A percentile compares a stretch with the other conserved stretches of the same genome.
phyloP scores from a whole-genome alignment of 2,329 filamentous ascomycete species.

The Ascochyta viciae-villosae region DNA sequence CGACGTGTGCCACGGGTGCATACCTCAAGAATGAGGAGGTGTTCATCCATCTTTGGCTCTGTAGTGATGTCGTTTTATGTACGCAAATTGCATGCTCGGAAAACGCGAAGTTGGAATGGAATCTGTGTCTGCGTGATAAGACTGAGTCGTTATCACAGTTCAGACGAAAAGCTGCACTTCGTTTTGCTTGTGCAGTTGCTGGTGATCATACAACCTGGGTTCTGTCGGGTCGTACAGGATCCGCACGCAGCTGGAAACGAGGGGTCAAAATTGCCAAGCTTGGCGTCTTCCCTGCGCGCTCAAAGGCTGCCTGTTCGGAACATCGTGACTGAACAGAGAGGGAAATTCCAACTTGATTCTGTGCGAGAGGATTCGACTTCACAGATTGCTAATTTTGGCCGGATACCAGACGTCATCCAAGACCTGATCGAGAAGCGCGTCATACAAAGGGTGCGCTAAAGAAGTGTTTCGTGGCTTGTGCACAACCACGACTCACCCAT shows the following conservation, averaged over 20 bases:
- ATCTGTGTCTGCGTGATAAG: not conserved
- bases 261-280: conserved; percentile 13
- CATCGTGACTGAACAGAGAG: not conserved
- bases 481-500: not conserved
- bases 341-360: not conserved
- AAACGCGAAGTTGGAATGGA: not conserved
- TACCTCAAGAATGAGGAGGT: conserved; percentile 44
- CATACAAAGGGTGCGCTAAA: conserved; percentile 2
- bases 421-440: not conserved
- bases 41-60: conserved; percentile 47
- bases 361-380: not conserved
- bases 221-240: not conserved
- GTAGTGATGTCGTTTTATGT: conserved; percentile 31
- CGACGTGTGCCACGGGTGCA: conserved; percentile 8
- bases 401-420: conserved; percentile 11
- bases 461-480: not conserved
- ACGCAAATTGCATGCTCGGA: conserved; percentile 38
- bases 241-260: not conserved
- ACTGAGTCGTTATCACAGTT: not conserved
- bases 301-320: not conserved
- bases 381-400: not conserved
- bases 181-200: not conserved
- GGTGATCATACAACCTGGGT: not conserved
- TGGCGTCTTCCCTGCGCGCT: conserved; percentile 6
- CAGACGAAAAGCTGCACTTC: not conserved